Conservation (phyloP, 2,329 filamentous ascomycete genomes). For the Domatiomyces globalis region DNA sequence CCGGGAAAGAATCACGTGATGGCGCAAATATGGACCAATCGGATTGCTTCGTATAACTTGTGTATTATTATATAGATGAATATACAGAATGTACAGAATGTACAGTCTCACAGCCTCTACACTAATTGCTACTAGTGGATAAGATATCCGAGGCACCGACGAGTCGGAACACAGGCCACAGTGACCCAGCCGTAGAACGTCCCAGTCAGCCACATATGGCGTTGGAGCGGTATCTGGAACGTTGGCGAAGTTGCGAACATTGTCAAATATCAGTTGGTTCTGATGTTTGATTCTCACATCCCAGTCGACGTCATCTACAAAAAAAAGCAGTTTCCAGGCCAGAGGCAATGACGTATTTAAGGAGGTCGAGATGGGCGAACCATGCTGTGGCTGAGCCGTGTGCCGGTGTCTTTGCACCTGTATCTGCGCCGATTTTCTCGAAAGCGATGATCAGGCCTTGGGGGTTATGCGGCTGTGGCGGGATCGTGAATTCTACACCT, state of each 20-base stretch:
- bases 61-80: too few species aligned
- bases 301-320: constrained; percentile 30
- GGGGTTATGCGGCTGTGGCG: constrained; percentile 4
- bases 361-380: constrained; percentile 6
- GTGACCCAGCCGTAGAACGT: constrained; percentile 28
- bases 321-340: constrained; percentile 11
- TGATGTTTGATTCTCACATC: constrained; percentile 24
- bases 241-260: constrained; percentile 20
- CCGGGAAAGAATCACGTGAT: too few species aligned
- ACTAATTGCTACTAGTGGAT: too few species aligned
- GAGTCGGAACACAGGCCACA: too few species aligned
- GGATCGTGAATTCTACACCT: constrained; percentile 4
- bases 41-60: too few species aligned
- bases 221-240: constrained; percentile 3
- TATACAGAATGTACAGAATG: too few species aligned
- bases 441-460: constrained; percentile 1
- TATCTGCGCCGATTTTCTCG: constrained; percentile 3
- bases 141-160: too few species aligned
- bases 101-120: too few species aligned
- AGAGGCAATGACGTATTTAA: constrained; percentile 5
- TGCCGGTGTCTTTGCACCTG: constrained; percentile 1
- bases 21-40: too few species aligned
- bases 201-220: constrained; percentile 24
- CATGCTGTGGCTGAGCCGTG: constrained; percentile 6
- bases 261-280: constrained; percentile 21